phyloP scores from a whole-genome alignment of 2,329 filamentous ascomycete species.

The Lomentospora prolificans region DNA sequence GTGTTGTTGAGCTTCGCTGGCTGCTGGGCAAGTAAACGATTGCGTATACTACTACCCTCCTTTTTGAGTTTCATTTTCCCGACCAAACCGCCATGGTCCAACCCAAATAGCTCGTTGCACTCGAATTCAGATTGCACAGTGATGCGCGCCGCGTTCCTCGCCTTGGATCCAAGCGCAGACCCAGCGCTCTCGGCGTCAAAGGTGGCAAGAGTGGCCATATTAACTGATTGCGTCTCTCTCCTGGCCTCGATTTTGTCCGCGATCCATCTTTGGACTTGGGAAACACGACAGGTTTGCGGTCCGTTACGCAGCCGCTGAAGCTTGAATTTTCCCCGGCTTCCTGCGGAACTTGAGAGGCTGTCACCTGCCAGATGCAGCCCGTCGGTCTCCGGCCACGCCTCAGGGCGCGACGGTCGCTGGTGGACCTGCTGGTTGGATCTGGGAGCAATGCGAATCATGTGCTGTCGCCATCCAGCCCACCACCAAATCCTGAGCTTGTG shows the following conservation, averaged over 20 bases:
- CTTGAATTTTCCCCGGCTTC: no score
- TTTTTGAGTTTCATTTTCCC: no score
- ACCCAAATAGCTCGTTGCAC: no score
- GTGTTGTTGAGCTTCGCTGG: neutral
- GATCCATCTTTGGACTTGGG: neutral
- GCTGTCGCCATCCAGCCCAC: neutral
- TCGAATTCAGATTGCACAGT: neutral
- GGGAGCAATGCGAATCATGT: neutral
- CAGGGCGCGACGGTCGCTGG: constrained; percentile 5
- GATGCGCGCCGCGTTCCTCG: neutral
- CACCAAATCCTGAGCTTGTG: neutral
- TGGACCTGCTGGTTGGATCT: constrained; percentile 6
- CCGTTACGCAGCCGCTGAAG: neutral
- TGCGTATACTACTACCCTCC: no score
- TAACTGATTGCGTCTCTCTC: neutral
- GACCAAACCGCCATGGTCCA: no score
- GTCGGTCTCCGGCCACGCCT: constrained; percentile 7
- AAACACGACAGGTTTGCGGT: neutral
- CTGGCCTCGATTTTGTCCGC: neutral
- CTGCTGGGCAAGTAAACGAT: no score
- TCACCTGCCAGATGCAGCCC: constrained; percentile 3
- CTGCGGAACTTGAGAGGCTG: no score
- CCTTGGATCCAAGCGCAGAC: neutral
- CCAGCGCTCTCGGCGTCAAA: neutral
- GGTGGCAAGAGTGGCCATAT: neutral